Conservation (phyloP, 106 monocot species). For the Phalaenopsis equestris region DNA sequence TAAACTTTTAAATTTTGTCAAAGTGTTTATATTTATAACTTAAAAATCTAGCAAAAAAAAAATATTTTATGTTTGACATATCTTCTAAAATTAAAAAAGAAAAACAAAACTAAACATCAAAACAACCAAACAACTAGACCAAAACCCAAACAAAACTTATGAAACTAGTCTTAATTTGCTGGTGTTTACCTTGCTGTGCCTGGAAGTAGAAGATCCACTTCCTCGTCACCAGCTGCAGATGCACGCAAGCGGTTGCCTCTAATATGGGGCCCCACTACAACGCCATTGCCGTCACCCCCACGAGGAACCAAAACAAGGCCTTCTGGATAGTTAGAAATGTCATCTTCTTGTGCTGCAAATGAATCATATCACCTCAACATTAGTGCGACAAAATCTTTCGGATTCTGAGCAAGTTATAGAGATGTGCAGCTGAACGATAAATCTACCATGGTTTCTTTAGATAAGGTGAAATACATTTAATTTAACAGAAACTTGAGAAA, state of each 20-base stretch:
- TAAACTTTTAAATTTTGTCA: no score
- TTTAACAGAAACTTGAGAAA: no score
- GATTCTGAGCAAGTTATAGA: background rate
- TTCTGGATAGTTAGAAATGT: constrained; percentile 48
- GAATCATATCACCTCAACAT: background rate
- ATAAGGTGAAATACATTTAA: no score
- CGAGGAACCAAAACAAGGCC: constrained; percentile 59
- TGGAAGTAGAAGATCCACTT: constrained; percentile 70
- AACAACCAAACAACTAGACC: no score
- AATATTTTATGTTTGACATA: no score
- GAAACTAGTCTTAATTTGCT: no score
- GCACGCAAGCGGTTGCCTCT: constrained; percentile 63
- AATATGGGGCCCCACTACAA: constrained; percentile 67
- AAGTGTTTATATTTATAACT: no score
- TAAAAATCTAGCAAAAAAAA: no score
- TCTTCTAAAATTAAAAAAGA: no score
- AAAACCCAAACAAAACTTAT: no score
- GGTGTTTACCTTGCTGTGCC: constrained; percentile 48
- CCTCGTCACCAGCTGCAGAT: constrained; percentile 56
- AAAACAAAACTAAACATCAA: no score
- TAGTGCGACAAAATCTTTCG: background rate
- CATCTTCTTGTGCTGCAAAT: constrained; percentile 52
- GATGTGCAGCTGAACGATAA: background rate
- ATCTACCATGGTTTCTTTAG: background rate
- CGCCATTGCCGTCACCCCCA: constrained; percentile 37